Evolutionary conservation across 345 rosid species (phyloP).

Genomic region (Tarenaya hassleriana): DNA sequence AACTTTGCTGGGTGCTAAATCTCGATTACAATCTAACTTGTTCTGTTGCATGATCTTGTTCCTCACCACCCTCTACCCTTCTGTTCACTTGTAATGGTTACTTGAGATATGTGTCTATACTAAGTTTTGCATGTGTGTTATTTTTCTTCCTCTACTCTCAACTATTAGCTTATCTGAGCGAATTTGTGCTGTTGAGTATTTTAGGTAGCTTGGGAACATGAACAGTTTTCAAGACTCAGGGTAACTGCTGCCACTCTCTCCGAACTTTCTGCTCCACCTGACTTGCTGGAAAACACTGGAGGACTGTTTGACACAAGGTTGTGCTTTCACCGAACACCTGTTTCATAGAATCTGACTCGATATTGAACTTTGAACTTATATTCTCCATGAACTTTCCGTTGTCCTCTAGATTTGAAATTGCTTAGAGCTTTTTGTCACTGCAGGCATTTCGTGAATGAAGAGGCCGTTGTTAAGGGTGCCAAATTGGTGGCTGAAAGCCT

Average conservation of each 20-base stretch:
- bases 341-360: neutral
- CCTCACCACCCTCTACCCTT: neutral
- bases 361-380: neutral
- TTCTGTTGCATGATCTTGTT: neutral
- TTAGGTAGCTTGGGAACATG: constrained; percentile 99
- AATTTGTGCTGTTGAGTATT: neutral
- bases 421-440: constrained; percentile 3
- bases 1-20: constrained; percentile 6
- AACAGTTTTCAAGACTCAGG: constrained; percentile 92
- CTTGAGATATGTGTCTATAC: neutral
- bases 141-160: neutral
- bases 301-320: constrained; percentile 82
- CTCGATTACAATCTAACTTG: neutral
- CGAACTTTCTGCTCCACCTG: constrained; percentile 67
- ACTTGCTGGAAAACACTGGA: constrained; percentile 66
- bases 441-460: constrained; percentile 66
- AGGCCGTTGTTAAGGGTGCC: constrained; percentile 57
- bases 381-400: constrained; percentile 9
- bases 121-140: too few species aligned
- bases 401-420: neutral
- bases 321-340: neutral
- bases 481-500: constrained; percentile 90
- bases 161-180: constrained; percentile 4
- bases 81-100: neutral
- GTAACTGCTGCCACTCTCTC: constrained; percentile 95